Evolutionary conservation across 1,284 basidiomycete genomes (phyloP).

Genomic region (Ceratobasidium sp.): DNA sequence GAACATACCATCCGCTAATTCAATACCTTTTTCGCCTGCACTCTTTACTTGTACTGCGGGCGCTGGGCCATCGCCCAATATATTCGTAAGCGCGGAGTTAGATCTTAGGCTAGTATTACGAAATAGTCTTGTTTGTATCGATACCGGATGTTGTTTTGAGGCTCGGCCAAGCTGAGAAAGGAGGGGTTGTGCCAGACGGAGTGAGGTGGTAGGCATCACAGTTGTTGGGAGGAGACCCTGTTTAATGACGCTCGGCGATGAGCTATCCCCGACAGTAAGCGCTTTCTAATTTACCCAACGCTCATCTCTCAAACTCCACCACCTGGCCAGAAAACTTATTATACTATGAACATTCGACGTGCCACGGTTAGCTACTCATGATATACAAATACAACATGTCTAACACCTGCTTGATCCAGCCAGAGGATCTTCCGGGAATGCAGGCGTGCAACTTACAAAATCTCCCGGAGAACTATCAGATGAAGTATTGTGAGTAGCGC

Average conservation of each 20-base stretch:
- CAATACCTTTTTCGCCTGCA: conserved; percentile 68
- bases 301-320: neutral
- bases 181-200: conserved; percentile 5
- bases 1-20: conserved; percentile 62
- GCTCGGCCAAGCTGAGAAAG: neutral
- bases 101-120: neutral
- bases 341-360: conserved; percentile 45
- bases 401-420: conserved; percentile 48
- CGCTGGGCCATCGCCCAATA: conserved; percentile 73
- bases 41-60: conserved; percentile 76
- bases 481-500: conserved; percentile 81
- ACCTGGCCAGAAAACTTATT: neutral
- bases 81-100: conserved; percentile 65
- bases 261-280: neutral
- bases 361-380: conserved; percentile 41
- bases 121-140: neutral
- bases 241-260: conserved; percentile 19
- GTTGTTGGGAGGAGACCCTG: neutral
- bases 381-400: neutral
- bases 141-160: neutral
- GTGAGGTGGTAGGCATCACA: conserved; percentile 24
- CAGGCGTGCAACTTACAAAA: conserved; percentile 91
- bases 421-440: conserved; percentile 83
- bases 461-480: conserved; percentile 85
- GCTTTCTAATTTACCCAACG: neutral